Conservation (phyloP, 768 basidiomycete genomes). For the Panus rudis region DNA sequence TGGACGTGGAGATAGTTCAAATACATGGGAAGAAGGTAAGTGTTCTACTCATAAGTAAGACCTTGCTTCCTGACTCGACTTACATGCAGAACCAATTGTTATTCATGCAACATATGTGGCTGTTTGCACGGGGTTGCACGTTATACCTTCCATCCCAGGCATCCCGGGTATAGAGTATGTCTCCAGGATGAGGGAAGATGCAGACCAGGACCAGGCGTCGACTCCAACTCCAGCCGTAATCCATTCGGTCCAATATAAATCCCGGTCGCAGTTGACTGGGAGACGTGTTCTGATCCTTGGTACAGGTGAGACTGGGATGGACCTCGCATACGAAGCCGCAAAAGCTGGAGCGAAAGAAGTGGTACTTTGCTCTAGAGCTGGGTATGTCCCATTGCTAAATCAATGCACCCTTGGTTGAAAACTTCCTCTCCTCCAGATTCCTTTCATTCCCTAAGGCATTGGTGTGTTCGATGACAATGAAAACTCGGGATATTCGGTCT, state of each 20-base stretch:
- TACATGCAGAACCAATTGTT: constrained; percentile 18
- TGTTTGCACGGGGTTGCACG: constrained; percentile 51
- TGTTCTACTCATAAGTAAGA: no score
- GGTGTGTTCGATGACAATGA: constrained; percentile 20
- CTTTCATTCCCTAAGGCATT: constrained; percentile 53
- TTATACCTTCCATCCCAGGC: constrained; percentile 41
- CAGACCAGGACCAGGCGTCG: no score
- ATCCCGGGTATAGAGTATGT: constrained; percentile 44
- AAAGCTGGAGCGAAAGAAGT: constrained; percentile 47
- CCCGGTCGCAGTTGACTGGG: constrained; percentile 34
- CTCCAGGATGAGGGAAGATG: constrained; percentile 10
- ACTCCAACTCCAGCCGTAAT: constrained; percentile 31
- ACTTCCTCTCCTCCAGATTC: constrained; percentile 28
- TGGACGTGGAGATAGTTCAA: constrained; percentile 13
- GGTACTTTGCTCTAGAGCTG: constrained; percentile 44
- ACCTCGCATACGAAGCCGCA: constrained; percentile 43
- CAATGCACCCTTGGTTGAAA: background rate
- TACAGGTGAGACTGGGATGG: constrained; percentile 59
- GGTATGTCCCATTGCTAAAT: constrained; percentile 23
- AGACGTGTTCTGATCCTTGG: constrained; percentile 50
- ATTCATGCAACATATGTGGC: constrained; percentile 37
- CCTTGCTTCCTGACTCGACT: background rate
- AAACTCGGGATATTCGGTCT: background rate
- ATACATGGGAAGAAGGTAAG: constrained; percentile 26
- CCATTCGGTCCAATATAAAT: constrained; percentile 49